These are phyloP conservation scores for Coffea eugenioides DNA, from an alignment of 257 asterid species.

Conservation along the genomic window DNA sequence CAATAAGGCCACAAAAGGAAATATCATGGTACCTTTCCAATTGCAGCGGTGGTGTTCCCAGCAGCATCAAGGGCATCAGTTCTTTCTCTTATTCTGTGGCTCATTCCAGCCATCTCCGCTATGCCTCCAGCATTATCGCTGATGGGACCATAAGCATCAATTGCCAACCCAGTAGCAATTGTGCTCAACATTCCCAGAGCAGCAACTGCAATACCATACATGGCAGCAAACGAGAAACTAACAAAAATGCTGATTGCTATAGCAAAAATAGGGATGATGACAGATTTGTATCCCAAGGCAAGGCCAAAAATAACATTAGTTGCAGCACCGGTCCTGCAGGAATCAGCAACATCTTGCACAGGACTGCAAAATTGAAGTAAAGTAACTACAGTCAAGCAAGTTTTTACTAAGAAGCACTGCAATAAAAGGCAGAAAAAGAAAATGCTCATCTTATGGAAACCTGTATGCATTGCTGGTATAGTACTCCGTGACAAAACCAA, in stretches of 20 bases:
- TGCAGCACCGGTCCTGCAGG: slow-evolving; percentile 97
- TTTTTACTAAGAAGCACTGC: background rate
- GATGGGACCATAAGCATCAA: slow-evolving; percentile 96
- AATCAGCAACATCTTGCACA: slow-evolving; percentile 95
- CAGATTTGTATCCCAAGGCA: slow-evolving; percentile 92
- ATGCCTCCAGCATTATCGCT: slow-evolving; percentile 97
- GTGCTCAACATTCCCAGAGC: slow-evolving; percentile 97
- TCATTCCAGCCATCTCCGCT: slow-evolving; percentile 99
- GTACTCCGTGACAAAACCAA: slow-evolving; percentile 87
- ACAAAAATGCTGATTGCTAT: slow-evolving; percentile 81
- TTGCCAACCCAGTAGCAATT: slow-evolving; percentile 87
- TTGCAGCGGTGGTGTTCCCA: slow-evolving; percentile 94
- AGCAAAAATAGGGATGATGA: slow-evolving; percentile 84
- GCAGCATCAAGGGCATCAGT: slow-evolving; percentile 98
- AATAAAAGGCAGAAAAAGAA: background rate
- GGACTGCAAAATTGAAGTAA: slow-evolving; percentile 28
- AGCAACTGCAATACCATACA: slow-evolving; percentile 91
- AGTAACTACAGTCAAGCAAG: background rate
- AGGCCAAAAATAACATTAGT: slow-evolving; percentile 92
- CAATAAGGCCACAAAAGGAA: background rate
- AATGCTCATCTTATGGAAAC: slow-evolving; percentile 28
- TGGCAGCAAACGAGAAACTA: slow-evolving; percentile 85
- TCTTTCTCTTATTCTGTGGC: slow-evolving; percentile 84
- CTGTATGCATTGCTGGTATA: slow-evolving; percentile 96
- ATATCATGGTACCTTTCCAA: slow-evolving; percentile 60